Conservation (phyloP, 2,329 filamentous ascomycete species). For the Teratosphaeria nubilosa region DNA sequence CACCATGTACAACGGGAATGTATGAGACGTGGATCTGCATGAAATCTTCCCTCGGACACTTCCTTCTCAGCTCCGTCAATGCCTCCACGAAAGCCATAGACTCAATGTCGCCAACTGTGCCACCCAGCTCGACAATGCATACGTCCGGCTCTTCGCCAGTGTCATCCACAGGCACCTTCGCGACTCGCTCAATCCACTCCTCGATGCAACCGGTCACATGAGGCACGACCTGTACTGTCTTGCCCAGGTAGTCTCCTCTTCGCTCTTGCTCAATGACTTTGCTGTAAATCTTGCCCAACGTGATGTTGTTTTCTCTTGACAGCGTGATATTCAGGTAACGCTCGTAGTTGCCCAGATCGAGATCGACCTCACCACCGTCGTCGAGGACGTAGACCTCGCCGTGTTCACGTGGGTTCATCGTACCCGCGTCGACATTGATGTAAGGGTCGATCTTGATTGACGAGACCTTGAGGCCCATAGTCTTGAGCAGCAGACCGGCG, state of each 20-base stretch:
- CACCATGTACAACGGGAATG: constrained; percentile 63
- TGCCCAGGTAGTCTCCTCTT: constrained; percentile 71
- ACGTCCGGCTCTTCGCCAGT: constrained; percentile 76
- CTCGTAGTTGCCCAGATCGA: constrained; percentile 69
- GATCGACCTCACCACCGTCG: constrained; percentile 68
- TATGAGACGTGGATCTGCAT: constrained; percentile 82
- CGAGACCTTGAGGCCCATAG: constrained; percentile 62
- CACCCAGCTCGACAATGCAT: constrained; percentile 69
- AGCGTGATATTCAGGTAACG: constrained; percentile 75
- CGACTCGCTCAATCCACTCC: constrained; percentile 83
- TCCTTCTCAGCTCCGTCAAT: constrained; percentile 64
- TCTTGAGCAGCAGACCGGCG: constrained; percentile 68
- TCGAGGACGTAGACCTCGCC: constrained; percentile 84
- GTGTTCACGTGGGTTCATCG: constrained; percentile 63
- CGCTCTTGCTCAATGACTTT: constrained; percentile 71
- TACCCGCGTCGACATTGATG: constrained; percentile 67
- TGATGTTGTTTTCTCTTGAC: constrained; percentile 86
- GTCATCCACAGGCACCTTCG: constrained; percentile 76
- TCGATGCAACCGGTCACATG: constrained; percentile 88
- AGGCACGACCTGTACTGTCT: constrained; percentile 84
- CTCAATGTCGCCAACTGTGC: constrained; percentile 73
- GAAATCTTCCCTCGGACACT: constrained; percentile 69
- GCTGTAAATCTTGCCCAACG: constrained; percentile 91
- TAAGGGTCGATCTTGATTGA: constrained; percentile 65
- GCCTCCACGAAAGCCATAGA: constrained; percentile 82